Evolutionary conservation across 2,329 filamentous ascomycete species (phyloP).

Genomic region (Monosporascus sp.): DNA sequence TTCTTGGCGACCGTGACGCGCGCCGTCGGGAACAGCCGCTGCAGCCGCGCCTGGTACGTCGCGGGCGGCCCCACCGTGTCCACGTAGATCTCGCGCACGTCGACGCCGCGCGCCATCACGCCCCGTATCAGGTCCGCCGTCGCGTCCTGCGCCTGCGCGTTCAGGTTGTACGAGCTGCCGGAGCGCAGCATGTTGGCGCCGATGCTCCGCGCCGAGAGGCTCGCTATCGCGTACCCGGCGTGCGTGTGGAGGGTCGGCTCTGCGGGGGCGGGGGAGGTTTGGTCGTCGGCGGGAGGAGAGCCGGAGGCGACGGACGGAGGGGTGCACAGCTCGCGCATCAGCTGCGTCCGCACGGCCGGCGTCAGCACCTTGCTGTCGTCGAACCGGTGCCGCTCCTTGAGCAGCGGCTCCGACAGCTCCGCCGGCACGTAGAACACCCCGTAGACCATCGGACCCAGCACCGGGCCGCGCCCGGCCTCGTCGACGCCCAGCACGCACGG

Average conservation of each 20-base stretch:
- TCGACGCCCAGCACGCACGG: slow-evolving; percentile 79
- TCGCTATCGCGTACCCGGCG: slow-evolving; percentile 71
- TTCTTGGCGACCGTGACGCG: slow-evolving; percentile 80
- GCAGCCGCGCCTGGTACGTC: slow-evolving; percentile 77
- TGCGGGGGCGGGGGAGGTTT: not conserved
- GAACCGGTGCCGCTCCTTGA: slow-evolving; percentile 77
- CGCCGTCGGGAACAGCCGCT: slow-evolving; percentile 74
- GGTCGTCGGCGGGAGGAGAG: slow-evolving; percentile 29
- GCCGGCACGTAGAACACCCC: slow-evolving; percentile 71
- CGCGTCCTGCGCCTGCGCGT: slow-evolving; percentile 91
- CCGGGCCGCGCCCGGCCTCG: slow-evolving; percentile 88
- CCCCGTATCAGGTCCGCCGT: slow-evolving; percentile 76
- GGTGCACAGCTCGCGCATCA: slow-evolving; percentile 68
- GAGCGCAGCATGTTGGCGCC: slow-evolving; percentile 69
- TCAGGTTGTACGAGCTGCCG: slow-evolving; percentile 71
- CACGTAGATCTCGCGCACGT: slow-evolving; percentile 85
- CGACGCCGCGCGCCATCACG: slow-evolving; percentile 71
- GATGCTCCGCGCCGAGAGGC: slow-evolving; percentile 81
- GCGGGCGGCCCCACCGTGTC: slow-evolving; percentile 86
- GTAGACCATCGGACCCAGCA: slow-evolving; percentile 78
- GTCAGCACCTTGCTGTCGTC: slow-evolving; percentile 94
- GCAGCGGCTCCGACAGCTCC: slow-evolving; percentile 62
- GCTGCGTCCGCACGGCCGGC: slow-evolving; percentile 65
- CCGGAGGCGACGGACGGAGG: slow-evolving; percentile 41
- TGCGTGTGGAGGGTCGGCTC: slow-evolving; percentile 1